Evolutionary conservation across 2,329 filamentous ascomycete species (phyloP), one percentile per base, ranked within the genome.

Genomic region (Alternaria rosae): DNA sequence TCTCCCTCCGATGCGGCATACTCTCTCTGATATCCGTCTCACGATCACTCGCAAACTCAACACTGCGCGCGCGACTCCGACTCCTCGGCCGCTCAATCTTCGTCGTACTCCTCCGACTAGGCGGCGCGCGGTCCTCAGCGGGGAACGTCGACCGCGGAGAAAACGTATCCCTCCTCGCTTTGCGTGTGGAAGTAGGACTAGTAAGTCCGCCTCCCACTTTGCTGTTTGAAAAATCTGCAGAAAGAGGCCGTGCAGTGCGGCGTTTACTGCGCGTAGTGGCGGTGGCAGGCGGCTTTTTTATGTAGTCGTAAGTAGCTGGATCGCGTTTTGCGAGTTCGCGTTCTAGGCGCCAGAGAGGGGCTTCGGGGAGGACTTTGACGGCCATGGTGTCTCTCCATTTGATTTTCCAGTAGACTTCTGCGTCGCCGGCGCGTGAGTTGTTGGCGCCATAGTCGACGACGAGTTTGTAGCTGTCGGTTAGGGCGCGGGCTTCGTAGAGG

Each of bases 391-490:
- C 74, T 32, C 73, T 74, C 59, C 72, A 79, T 50, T 74, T 73
- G 54, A 76, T 64, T 63, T 79, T 80, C 82, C 82, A 84, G 68
- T 75, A 80, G 21, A 84, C 71, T 57, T 81, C 78, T 1, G 82
- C 80, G 38, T 78, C 73, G 5, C 70, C 73, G 30, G 75, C 43
- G 44, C 68, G 67, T 3, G 64, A 38, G 32, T 59, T 66, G 59
- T 70, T 69, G 32, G 74, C 53, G 13, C 74, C 71, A 64, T 80
- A 79, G 68, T 84, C 82, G 62, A 84, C 78, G 35, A 80, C 76
- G 25, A 85, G 72, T 44, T 81, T 82, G 81, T 84, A 86, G 65
- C 80, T 79, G 42, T 80, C 75, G 17, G 84, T 72, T 6, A 85
- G 73, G 4, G 81, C 80, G 61, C 66, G 80, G 74, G 70, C 70